phyloP scores from a whole-genome alignment of 2,329 filamentous ascomycete species.

The Botryotinia convoluta region DNA sequence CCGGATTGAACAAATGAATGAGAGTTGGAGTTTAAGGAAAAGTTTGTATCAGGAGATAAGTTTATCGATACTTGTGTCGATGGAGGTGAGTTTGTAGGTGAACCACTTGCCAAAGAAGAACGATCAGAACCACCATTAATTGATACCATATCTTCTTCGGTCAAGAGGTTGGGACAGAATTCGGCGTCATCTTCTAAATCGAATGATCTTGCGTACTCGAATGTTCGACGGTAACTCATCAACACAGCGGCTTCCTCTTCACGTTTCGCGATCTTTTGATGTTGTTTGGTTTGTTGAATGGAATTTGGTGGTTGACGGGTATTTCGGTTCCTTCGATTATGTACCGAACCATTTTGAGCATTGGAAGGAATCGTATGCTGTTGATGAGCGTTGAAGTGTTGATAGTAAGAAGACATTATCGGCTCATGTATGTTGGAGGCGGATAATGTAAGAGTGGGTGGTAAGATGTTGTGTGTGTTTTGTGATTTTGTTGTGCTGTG shows the following conservation, averaged over 20 bases:
- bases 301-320: constrained; percentile 77
- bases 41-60: constrained; percentile 65
- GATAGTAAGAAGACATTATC: constrained; percentile 62
- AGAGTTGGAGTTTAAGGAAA: constrained; percentile 68
- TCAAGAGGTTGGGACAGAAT: constrained; percentile 90
- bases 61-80: constrained; percentile 65
- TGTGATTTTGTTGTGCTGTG: background rate
- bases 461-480: background rate
- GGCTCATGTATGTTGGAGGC: constrained; percentile 30
- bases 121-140: constrained; percentile 92
- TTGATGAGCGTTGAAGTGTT: constrained; percentile 59
- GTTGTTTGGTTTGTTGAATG: constrained; percentile 63
- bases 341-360: constrained; percentile 51
- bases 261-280: constrained; percentile 76
- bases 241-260: constrained; percentile 83
- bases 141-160: constrained; percentile 78
- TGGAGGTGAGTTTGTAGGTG: constrained; percentile 86
- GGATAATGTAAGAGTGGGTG: background rate
- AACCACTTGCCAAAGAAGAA: constrained; percentile 91
- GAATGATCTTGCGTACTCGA: constrained; percentile 89
- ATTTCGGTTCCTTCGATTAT: constrained; percentile 80
- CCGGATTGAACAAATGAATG: constrained; percentile 61
- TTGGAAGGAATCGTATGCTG: constrained; percentile 52
- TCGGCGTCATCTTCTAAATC: constrained; percentile 95
- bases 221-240: constrained; percentile 77